Base-by-base conservation (phyloP, 2,329 filamentous ascomycete genomes). In the Ascochyta clinopodiicola region DNA sequence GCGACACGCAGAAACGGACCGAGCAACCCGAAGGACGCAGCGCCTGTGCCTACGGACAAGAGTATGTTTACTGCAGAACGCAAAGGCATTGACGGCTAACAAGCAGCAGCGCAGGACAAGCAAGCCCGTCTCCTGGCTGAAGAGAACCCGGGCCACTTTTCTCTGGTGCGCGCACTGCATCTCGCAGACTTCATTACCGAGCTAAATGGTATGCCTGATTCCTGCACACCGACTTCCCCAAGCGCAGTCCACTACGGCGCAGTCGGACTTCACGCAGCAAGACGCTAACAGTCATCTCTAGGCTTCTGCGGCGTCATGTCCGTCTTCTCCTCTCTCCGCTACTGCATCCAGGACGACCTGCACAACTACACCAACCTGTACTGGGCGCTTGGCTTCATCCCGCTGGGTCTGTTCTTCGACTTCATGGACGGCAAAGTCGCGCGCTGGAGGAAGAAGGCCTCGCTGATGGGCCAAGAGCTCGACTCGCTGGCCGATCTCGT, bases 351-450 rank as follows among this genome's bases (percentile, higher is more conserved):
- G 62, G 85, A 89, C 62, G 66, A 74, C 59, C 83, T 89, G 8
- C 73, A 82, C 56, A 80, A 89, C 50, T 81, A 86, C 66, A 81
- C 81, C 47, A 89, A 92, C 67, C 80, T 97, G 50, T 98, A 91
- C 85, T 79, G 88, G 31, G 93, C 95, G 2, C 86, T 99, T 44
- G 86, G 81, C 4, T 91, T 97, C 77, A 90, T 98, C 77, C 94
- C 94, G 0, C 91, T 97, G 3, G 70, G 70, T 1, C 82, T 98
- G 12, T 97, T 98, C 81, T 98, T 98, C 76, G 95, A 99, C 77
- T 96, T 96, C 73, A 92, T 98, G 84, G 95, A 99, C 76, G 95
- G 95, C 72, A 95, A 93, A 74, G 93, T 99, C 51, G 95, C 95
- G 61, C 84, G 95, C 63, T 98, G 95, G 95, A 87, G 95, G 75